Evolutionary conservation across 805 yeast species (phyloP).

Genomic region (Ogataea pignaliae): DNA sequence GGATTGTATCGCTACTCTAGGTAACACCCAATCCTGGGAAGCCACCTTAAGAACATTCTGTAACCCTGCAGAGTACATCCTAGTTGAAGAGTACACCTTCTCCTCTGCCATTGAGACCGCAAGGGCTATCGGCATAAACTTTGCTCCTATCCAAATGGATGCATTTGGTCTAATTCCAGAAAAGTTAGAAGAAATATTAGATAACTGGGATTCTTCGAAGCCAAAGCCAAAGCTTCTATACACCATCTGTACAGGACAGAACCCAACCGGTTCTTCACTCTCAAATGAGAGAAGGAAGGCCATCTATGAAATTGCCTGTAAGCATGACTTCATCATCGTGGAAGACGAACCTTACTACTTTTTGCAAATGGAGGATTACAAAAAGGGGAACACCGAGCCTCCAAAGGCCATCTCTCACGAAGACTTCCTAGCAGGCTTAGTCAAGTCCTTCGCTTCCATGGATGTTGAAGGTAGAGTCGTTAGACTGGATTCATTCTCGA

Average conservation of each 20-base stretch:
- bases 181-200: conserved; percentile 48
- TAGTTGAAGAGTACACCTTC: conserved; percentile 76
- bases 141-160: conserved; percentile 68
- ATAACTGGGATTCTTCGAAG: conserved; percentile 51
- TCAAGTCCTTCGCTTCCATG: conserved; percentile 67
- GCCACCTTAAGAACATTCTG: conserved; percentile 61
- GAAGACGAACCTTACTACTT: conserved; percentile 99
- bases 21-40: conserved; percentile 94
- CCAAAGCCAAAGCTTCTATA: conserved; percentile 82
- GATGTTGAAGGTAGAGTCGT: conserved; percentile 88
- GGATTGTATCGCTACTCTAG: conserved; percentile 68
- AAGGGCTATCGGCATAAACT: conserved; percentile 52
- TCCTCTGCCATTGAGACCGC: conserved; percentile 71
- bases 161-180: conserved; percentile 58
- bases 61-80: conserved; percentile 57
- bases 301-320: conserved; percentile 72
- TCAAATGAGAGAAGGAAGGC: conserved; percentile 69
- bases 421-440: conserved; percentile 61
- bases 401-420: conserved; percentile 43
- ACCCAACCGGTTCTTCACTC: conserved; percentile 92
- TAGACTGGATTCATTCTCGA: conserved; percentile 86
- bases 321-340: conserved; percentile 79
- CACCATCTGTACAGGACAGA: conserved; percentile 94
- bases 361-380: conserved; percentile 85
- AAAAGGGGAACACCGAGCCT: conserved; percentile 31